Conservation (phyloP, 116 monocot genomes). For the Iris pallida region DNA sequence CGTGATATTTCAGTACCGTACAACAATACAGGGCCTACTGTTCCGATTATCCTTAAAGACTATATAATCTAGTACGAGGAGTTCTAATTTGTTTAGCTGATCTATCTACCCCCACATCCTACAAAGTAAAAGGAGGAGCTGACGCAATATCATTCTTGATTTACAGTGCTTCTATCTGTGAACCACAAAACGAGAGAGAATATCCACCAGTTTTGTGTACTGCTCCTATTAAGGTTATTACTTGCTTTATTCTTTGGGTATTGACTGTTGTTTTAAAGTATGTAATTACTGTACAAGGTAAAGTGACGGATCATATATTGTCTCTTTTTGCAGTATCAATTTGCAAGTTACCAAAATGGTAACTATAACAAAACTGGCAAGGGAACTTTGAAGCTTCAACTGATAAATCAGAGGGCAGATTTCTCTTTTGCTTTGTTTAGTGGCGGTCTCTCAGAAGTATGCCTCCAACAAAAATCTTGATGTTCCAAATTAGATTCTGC, state of each 20-base stretch:
- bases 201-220: constrained; percentile 64
- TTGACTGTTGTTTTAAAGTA: not conserved
- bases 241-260: not conserved
- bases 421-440: constrained; percentile 89
- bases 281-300: not conserved
- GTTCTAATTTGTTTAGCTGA: too few species aligned
- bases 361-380: constrained; percentile 58
- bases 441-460: constrained; percentile 67
- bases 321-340: constrained; percentile 68
- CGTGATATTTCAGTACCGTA: too few species aligned
- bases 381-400: constrained; percentile 59
- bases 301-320: not conserved
- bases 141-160: constrained; percentile 7
- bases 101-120: not conserved
- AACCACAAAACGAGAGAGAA: constrained; percentile 43
- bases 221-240: constrained; percentile 81
- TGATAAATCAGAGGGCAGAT: constrained; percentile 88
- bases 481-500: not conserved
- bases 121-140: not conserved
- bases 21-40: too few species aligned
- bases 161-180: constrained; percentile 60
- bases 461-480: constrained; percentile 4
- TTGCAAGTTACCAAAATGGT: constrained; percentile 55
- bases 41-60: too few species aligned
- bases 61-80: too few species aligned